phyloP scores from a whole-genome alignment of 352 stramenopile species.

The Aphanomyces cochlioides region DNA sequence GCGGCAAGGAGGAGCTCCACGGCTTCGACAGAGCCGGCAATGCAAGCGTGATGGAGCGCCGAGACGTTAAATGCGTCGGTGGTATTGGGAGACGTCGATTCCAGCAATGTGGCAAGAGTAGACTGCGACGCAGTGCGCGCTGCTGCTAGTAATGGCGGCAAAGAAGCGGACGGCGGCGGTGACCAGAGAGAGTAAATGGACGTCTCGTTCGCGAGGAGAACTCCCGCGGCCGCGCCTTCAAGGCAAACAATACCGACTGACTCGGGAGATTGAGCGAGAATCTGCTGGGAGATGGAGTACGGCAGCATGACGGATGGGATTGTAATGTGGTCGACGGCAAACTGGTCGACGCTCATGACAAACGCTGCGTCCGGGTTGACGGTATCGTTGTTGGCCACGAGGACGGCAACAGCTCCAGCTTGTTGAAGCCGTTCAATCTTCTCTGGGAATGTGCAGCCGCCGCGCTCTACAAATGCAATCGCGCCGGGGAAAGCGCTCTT shows the following conservation, averaged over 20 bases:
- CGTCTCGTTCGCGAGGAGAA: constrained; percentile 18
- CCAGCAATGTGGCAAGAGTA: background rate
- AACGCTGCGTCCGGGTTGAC: constrained; percentile 50
- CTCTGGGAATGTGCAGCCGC: constrained; percentile 59
- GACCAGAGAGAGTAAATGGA: constrained; percentile 15
- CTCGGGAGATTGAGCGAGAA: constrained; percentile 33
- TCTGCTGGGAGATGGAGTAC: constrained; percentile 38
- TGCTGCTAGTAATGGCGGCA: background rate
- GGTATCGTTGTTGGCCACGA: constrained; percentile 65
- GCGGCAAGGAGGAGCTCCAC: constrained; percentile 46
- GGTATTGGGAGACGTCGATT: constrained; percentile 3
- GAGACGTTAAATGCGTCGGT: constrained; percentile 39
- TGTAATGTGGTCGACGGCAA: constrained; percentile 57
- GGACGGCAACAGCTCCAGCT: constrained; percentile 50
- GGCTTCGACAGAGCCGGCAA: constrained; percentile 43
- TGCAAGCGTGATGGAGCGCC: constrained; percentile 53
- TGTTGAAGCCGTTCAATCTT: constrained; percentile 63
- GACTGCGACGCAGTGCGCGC: background rate
- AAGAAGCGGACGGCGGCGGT: background rate
- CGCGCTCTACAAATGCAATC: constrained; percentile 54
- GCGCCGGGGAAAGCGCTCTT: constrained; percentile 36
- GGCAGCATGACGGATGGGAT: constrained; percentile 74
- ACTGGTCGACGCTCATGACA: constrained; percentile 70
- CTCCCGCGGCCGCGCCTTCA: constrained; percentile 42
- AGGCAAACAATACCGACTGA: constrained; percentile 51